Evolutionary conservation across 2,329 filamentous ascomycete genomes (phyloP).

Genomic region (Eutypa lata): DNA sequence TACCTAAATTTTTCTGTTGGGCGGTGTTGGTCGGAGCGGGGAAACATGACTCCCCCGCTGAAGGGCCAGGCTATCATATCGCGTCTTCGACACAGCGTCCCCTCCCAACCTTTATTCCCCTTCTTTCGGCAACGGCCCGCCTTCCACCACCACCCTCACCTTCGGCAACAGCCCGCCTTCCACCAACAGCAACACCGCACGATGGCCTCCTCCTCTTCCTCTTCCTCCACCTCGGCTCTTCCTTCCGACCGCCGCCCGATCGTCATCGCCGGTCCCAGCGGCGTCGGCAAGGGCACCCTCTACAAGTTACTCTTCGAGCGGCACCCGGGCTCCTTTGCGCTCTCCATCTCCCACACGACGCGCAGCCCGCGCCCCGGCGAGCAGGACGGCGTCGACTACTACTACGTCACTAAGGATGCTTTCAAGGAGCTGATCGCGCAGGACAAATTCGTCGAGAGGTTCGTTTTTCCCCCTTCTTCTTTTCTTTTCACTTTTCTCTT

Average conservation of each 20-base stretch:
- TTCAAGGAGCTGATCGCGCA: slow-evolving; percentile 67
- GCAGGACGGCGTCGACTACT: slow-evolving; percentile 74
- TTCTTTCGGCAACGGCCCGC: background rate
- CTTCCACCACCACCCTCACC: background rate
- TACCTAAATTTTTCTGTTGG: too few species aligned
- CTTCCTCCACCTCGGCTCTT: slow-evolving; percentile 1
- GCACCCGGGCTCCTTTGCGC: slow-evolving; percentile 49
- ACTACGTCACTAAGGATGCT: slow-evolving; percentile 65
- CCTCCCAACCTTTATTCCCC: background rate
- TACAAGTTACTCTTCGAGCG: slow-evolving; percentile 65
- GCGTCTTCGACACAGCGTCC: background rate
- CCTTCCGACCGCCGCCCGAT: slow-evolving; percentile 59
- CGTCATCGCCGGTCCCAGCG: slow-evolving; percentile 76
- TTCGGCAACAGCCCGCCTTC: background rate
- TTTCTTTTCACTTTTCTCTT: slow-evolving; percentile 10
- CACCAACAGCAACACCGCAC: background rate
- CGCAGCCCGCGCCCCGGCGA: slow-evolving; percentile 73
- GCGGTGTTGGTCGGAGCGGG: too few species aligned
- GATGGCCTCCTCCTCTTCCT: background rate
- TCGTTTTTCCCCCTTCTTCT: slow-evolving; percentile 15
- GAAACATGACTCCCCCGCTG: too few species aligned
- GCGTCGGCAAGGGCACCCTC: slow-evolving; percentile 79
- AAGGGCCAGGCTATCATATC: too few species aligned
- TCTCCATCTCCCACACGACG: slow-evolving; percentile 74
- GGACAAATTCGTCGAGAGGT: slow-evolving; percentile 74